Evolutionary conservation across 1,139 yeast species (phyloP).

Genomic region (Sugiyamaella sp.): DNA sequence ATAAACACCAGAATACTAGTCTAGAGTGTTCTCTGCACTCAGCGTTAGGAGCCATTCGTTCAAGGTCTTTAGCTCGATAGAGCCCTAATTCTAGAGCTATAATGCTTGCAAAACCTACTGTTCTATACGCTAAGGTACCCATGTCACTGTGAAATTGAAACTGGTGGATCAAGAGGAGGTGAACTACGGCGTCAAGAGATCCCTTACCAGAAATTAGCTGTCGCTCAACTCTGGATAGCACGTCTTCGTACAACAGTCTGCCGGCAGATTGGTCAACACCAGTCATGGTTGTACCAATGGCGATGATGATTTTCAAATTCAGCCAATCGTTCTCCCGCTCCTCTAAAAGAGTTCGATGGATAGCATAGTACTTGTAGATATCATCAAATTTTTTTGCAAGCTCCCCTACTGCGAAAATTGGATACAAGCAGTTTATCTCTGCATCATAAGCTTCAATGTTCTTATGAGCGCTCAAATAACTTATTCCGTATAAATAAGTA

Average conservation of each 20-base stretch:
- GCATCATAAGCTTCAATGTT: slow-evolving; percentile 31
- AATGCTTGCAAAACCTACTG: slow-evolving; percentile 32
- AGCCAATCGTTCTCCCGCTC: slow-evolving; percentile 25
- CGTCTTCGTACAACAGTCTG: slow-evolving; percentile 28
- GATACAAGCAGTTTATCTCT: slow-evolving; percentile 36
- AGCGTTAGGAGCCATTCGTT: slow-evolving; percentile 23
- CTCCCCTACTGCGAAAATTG: slow-evolving; percentile 33
- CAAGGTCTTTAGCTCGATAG: slow-evolving; percentile 28
- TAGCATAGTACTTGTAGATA: slow-evolving; percentile 21
- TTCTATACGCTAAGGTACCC: slow-evolving; percentile 33
- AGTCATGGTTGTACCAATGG: slow-evolving; percentile 31
- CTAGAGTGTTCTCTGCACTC: slow-evolving; percentile 29
- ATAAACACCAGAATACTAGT: slow-evolving; percentile 35
- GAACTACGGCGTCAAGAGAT: slow-evolving; percentile 25
- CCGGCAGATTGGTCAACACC: slow-evolving; percentile 27
- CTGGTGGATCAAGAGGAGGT: slow-evolving; percentile 32
- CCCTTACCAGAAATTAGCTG: slow-evolving; percentile 27
- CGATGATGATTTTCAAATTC: slow-evolving; percentile 28
- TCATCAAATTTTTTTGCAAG: slow-evolving; percentile 28
- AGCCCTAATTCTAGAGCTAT: slow-evolving; percentile 35
- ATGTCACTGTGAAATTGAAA: slow-evolving; percentile 35
- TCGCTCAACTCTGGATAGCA: slow-evolving; percentile 23
- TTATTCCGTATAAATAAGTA: slow-evolving; percentile 24
- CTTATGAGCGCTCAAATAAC: slow-evolving; percentile 25
- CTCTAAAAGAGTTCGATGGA: slow-evolving; percentile 5